A percentile compares a stretch with the other conserved stretches of the same genome.
phyloP scores from a whole-genome alignment of 176 grass and related monocot genomes.

The Cenchrus americanus region DNA sequence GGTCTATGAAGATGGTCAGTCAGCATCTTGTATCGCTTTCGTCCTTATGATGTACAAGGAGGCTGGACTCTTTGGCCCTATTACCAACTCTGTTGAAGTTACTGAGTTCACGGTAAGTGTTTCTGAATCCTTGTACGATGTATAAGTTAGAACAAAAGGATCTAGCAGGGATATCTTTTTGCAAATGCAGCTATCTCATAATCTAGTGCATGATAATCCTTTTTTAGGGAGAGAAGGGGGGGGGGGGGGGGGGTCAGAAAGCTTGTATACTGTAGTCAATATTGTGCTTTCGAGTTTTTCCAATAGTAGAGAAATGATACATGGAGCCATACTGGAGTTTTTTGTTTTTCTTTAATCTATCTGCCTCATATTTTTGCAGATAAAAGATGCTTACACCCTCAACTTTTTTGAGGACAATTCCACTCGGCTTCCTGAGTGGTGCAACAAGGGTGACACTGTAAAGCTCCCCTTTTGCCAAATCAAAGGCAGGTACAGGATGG shows the following conservation, averaged over 20 bases:
- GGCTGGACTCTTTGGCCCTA: slow-evolving; percentile 79
- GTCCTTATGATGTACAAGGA: slow-evolving; percentile 97
- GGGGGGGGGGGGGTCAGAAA: too few relatives aligned
- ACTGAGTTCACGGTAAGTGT: slow-evolving; percentile 93
- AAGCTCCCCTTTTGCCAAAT: slow-evolving; percentile 96
- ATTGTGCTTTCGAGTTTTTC: slow-evolving; percentile 9
- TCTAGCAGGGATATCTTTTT: background rate
- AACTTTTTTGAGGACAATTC: slow-evolving; percentile 82
- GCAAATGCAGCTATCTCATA: background rate
- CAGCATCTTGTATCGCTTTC: slow-evolving; percentile 84
- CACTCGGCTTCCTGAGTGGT: slow-evolving; percentile 77
- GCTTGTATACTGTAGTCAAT: background rate
- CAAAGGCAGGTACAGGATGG: slow-evolving; percentile 90
- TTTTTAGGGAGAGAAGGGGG: background rate
- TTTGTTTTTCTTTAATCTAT: background rate
- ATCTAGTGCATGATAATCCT: background rate
- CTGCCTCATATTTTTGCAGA: slow-evolving; percentile 49
- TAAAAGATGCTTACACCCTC: slow-evolving; percentile 97
- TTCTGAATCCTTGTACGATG: background rate
- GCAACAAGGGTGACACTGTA: slow-evolving; percentile 84
- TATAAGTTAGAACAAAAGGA: slow-evolving; percentile 16
- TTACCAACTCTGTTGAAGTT: slow-evolving; percentile 72
- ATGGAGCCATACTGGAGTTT: background rate
- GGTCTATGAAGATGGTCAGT: slow-evolving; percentile 88
- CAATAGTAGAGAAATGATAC: background rate